Base-by-base conservation (phyloP, 2,329 filamentous ascomycete genomes). In the Colletotrichum salicis region DNA sequence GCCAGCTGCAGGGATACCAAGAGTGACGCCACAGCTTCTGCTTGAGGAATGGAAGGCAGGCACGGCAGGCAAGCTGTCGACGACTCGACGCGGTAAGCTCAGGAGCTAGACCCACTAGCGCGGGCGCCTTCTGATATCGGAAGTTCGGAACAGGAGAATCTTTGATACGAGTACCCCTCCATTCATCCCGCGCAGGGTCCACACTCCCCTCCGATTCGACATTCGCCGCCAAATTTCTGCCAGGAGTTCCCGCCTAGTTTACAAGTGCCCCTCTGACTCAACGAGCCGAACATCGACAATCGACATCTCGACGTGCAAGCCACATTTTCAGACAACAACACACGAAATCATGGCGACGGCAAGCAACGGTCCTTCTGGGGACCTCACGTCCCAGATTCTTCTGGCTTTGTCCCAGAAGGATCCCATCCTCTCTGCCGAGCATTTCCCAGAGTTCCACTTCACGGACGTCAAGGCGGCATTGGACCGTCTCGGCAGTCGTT, bases 401-500 rank as follows among this genome's bases (percentile, higher is more conserved):
- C 87, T 90, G 73, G 88, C 89, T 67, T 86, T 96, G 77, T 87
- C 87, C 80, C 84, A 88, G 77, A 83, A 89, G 73, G 89, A 91
- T 76, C 88, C 92, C 57, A 84, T 95, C 75, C 84, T 92, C 76
- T 94, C 93, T 64, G 86, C 86, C 78, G 89, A 94, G 77, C 87
- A 87, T 78, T 95, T 95, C 84, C 90, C 93, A 76, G 81, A 87
- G 76, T 83, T 86, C 77, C 86, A 90, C 78, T 93, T 92, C 78
- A 86, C 88, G 73, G 88, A 90, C 71, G 85, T 98, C 79, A 98
- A 98, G 86, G 93, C 93, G 74, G 94, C 94, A 35, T 88, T 98
- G 74, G 96, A 98, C 84, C 90, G 95, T 76, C 89, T 99, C 64
- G 88, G 87, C 35, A 96, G 94, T 71, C 90, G 96, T 77, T 92